phyloP scores from a whole-genome alignment of 164 flowering plant genomes.

The Houttuynia cordata region DNA sequence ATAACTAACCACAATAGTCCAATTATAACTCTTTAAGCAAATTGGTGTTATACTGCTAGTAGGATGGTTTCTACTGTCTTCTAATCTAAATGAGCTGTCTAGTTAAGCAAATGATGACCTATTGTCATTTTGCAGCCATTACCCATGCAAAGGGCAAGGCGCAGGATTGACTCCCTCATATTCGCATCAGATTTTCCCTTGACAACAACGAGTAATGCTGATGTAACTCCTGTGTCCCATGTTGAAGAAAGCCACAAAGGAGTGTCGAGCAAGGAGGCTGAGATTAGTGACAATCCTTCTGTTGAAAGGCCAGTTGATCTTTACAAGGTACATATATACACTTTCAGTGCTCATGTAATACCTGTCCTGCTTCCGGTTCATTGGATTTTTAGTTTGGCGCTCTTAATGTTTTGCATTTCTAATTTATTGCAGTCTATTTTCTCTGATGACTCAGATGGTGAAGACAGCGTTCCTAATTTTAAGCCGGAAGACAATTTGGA shows the following conservation, averaged over 20 bases:
- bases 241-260: constrained; percentile 16
- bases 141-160: constrained; percentile 24
- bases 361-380: neutral
- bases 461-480: constrained; percentile 16
- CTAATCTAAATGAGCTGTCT: no score
- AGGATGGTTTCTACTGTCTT: no score
- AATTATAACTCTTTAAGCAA: no score
- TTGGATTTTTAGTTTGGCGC: neutral
- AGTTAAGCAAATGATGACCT: neutral
- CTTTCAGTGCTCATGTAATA: neutral
- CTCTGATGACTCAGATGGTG: constrained; percentile 95
- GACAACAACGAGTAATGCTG: constrained; percentile 26
- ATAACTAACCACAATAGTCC: no score
- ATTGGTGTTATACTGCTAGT: no score
- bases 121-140: neutral
- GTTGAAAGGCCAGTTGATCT: constrained; percentile 94
- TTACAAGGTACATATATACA: constrained; percentile 50
- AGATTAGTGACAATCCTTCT: constrained; percentile 33
- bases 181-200: constrained; percentile 45
- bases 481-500: constrained; percentile 32
- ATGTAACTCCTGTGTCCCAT: constrained; percentile 15
- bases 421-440: constrained; percentile 65
- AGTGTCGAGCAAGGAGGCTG: constrained; percentile 21
- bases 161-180: constrained; percentile 73
- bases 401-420: neutral